Evolutionary conservation across 2,329 filamentous ascomycete species (phyloP).

Genomic region (Sporothrix globosa): DNA sequence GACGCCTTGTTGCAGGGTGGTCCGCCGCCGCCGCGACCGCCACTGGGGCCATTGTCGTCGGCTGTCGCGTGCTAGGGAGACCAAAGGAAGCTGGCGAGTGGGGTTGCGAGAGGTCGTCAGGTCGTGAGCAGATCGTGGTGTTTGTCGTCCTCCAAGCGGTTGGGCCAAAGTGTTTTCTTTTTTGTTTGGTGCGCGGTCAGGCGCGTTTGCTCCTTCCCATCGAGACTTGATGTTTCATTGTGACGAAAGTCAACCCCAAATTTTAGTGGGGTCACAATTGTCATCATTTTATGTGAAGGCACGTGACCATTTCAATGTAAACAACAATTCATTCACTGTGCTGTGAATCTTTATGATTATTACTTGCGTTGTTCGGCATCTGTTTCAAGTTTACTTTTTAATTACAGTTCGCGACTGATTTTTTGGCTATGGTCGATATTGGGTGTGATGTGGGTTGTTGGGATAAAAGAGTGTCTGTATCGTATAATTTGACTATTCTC

Average conservation of each 20-base stretch:
- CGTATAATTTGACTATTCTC: too few species aligned
- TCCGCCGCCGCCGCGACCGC: conserved; percentile 23
- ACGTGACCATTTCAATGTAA: background rate
- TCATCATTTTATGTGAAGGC: background rate
- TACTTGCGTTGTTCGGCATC: too few species aligned
- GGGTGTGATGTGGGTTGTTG: too few species aligned
- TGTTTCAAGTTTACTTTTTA: too few species aligned
- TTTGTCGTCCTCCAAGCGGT: background rate
- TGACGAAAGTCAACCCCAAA: background rate
- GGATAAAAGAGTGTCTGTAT: too few species aligned
- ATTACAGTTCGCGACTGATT: too few species aligned
- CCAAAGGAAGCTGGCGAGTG: background rate
- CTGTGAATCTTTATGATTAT: background rate
- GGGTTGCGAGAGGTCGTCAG: too few species aligned
- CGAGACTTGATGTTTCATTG: background rate
- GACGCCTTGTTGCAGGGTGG: conserved; percentile 31
- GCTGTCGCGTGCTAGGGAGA: background rate
- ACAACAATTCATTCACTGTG: background rate
- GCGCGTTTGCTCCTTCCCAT: conserved; percentile 7
- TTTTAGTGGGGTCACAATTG: conserved; percentile 9
- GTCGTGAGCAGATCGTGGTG: background rate
- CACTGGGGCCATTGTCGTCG: conserved; percentile 28
- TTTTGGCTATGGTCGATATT: too few species aligned
- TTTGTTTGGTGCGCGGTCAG: background rate
- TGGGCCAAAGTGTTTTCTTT: background rate